phyloP scores from a whole-genome alignment of 306 rosid species.

The Hippophae gyantsensis region DNA sequence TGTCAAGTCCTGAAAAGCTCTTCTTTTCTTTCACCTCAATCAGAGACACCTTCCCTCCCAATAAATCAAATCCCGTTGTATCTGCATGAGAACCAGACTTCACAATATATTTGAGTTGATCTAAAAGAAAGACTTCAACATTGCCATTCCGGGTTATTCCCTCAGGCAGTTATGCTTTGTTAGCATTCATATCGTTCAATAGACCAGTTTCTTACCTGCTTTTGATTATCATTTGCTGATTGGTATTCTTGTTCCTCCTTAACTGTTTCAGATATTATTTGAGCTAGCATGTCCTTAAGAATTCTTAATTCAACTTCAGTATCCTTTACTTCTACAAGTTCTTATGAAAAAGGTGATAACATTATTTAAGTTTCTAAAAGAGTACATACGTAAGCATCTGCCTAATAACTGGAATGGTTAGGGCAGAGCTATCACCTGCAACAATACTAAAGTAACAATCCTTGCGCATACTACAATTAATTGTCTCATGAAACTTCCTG shows the following conservation, averaged over 20 bases:
- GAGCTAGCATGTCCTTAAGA: slow-evolving; percentile 42
- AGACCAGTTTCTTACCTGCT: slow-evolving; percentile 36
- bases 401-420: slow-evolving; percentile 3
- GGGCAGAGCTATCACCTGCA: slow-evolving; percentile 26
- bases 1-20: slow-evolving; percentile 40
- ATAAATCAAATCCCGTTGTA: slow-evolving; percentile 38
- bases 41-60: slow-evolving; percentile 44
- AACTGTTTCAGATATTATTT: slow-evolving; percentile 33
- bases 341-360: slow-evolving; percentile 29
- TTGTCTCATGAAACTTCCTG: slow-evolving; percentile 55
- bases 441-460: slow-evolving; percentile 19
- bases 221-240: slow-evolving; percentile 31
- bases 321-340: slow-evolving; percentile 23
- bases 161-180: neutral
- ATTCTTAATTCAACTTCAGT: slow-evolving; percentile 22
- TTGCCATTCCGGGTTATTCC: slow-evolving; percentile 1
- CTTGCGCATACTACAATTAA: slow-evolving; percentile 17
- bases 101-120: slow-evolving; percentile 10
- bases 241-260: slow-evolving; percentile 42
- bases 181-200: neutral
- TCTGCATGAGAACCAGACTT: slow-evolving; percentile 31
- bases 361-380: slow-evolving; percentile 15
- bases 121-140: slow-evolving; percentile 1
- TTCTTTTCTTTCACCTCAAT: slow-evolving; percentile 31
- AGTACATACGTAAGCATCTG: neutral